These are phyloP conservation scores for Trifolium dubium DNA, from an alignment of 306 rosid species.

Conservation along the genomic window DNA sequence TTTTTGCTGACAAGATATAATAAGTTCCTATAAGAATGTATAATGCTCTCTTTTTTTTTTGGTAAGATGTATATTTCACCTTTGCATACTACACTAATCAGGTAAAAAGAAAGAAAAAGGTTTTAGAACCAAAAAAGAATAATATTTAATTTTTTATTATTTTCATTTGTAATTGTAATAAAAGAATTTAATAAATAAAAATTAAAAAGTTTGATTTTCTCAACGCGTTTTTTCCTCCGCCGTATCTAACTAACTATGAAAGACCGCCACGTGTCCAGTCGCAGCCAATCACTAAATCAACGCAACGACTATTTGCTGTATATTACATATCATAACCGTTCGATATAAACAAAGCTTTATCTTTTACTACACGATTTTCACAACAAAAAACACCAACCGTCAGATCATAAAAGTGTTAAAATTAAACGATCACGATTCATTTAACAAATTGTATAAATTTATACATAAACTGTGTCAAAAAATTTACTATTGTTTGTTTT, in stretches of 20 bases:
- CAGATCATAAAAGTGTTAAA: not conserved
- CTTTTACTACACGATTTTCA: not conserved
- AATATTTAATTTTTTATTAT: not conserved
- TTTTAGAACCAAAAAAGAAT: too few relatives aligned
- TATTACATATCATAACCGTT: not conserved
- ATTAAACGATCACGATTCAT: not conserved
- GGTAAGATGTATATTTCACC: not conserved
- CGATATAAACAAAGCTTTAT: not conserved
- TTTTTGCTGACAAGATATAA: too few relatives aligned
- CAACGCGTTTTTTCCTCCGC: constrained; percentile 25
- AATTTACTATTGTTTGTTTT: too few relatives aligned
- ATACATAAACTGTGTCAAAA: not conserved
- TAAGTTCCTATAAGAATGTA: too few relatives aligned
- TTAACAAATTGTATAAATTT: constrained; percentile 11
- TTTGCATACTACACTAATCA: not conserved
- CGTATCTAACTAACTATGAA: not conserved
- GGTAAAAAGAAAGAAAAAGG: not conserved
- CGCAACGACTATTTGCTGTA: constrained; percentile 26
- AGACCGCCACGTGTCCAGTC: not conserved
- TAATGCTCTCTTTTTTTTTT: too few relatives aligned
- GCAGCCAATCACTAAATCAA: not conserved
- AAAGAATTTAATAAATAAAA: not conserved
- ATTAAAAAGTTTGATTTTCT: not conserved
- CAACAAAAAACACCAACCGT: not conserved
- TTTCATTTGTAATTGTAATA: not conserved